Percentiles rank a stretch among this genome's conserved stretches.
phyloP scores from a whole-genome alignment of 768 basidiomycete genomes.

The Terana coerulea region DNA sequence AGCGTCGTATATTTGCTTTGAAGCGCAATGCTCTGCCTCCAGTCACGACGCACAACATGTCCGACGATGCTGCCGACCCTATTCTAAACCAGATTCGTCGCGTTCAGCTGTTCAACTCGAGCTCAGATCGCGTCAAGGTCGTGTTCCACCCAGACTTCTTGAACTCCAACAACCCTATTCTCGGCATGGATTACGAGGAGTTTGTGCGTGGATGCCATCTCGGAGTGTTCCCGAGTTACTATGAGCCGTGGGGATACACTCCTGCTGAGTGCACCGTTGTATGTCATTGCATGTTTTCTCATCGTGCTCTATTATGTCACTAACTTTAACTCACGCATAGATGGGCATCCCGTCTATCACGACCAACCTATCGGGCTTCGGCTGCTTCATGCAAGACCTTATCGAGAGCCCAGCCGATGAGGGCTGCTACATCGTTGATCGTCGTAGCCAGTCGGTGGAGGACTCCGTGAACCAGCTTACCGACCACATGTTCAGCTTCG shows the following conservation, averaged over 20 bases:
- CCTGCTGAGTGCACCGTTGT: conserved; percentile 99
- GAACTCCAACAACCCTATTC: conserved; percentile 95
- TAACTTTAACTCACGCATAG: conserved; percentile 32
- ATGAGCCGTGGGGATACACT: conserved; percentile 95
- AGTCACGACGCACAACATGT: conserved; percentile 98
- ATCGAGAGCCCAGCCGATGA: conserved; percentile 94
- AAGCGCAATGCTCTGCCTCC: conserved; percentile 95
- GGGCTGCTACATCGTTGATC: conserved; percentile 95
- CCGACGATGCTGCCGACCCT: conserved; percentile 87
- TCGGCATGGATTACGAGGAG: conserved; percentile 98
- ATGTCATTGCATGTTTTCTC: conserved; percentile 28
- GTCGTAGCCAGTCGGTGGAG: conserved; percentile 84
- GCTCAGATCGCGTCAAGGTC: conserved; percentile 91
- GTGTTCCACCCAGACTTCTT: conserved; percentile 98
- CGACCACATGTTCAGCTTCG: conserved; percentile 71
- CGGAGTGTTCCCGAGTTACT: conserved; percentile 97
- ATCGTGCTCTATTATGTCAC: conserved; percentile 2
- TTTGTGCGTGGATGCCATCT: conserved; percentile 98
- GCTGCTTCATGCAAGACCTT: conserved; percentile 97
- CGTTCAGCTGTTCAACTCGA: conserved; percentile 88
- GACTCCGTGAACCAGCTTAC: conserved; percentile 86
- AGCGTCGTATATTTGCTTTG: conserved; percentile 94
- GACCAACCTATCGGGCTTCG: conserved; percentile 97
- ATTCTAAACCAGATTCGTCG: conserved; percentile 93
- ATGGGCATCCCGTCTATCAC: conserved; percentile 99